These are phyloP conservation scores for Lobosporangium transversale DNA, from an alignment of 192 early-diverging fungal species.

Conservation along the genomic window DNA sequence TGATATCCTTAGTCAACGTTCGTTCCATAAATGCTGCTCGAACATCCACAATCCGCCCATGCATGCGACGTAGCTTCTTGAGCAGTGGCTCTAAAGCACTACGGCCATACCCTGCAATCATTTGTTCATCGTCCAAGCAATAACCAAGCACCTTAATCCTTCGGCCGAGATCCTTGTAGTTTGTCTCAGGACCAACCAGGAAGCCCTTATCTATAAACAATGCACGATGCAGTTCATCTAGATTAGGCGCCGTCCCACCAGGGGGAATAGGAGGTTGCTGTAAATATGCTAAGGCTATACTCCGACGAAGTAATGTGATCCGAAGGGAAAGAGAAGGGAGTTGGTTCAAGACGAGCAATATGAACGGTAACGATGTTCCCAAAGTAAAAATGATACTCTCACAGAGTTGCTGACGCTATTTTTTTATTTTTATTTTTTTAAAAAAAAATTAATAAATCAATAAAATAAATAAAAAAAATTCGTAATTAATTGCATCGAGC, in stretches of 20 bases:
- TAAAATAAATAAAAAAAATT: background rate
- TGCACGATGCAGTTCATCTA: constrained; percentile 28
- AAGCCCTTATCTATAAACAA: constrained; percentile 29
- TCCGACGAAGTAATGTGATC: constrained; percentile 17
- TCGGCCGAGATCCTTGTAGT: constrained; percentile 25
- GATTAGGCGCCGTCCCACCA: constrained; percentile 5
- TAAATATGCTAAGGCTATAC: constrained; percentile 28
- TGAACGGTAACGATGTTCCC: constrained; percentile 34
- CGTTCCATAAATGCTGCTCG: constrained; percentile 47
- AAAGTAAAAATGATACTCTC: constrained; percentile 14
- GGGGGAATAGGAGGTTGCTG: constrained; percentile 10
- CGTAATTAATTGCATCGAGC: background rate
- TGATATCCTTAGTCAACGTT: constrained; percentile 38
- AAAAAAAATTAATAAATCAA: background rate
- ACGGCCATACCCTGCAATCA: constrained; percentile 36
- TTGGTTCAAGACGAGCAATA: constrained; percentile 23
- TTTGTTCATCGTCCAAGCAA: constrained; percentile 44
- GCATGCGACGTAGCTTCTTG: constrained; percentile 22
- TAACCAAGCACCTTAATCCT: constrained; percentile 29
- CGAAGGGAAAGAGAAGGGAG: constrained; percentile 27
- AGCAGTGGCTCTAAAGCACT: constrained; percentile 12
- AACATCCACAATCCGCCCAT: constrained; percentile 36
- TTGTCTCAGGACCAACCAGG: constrained; percentile 4
- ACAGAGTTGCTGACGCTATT: constrained; percentile 25
- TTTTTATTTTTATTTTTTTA: too few relatives aligned